Evolutionary conservation across 2,329 filamentous ascomycete genomes (phyloP).

Genomic region (Penicillium concentricum): DNA sequence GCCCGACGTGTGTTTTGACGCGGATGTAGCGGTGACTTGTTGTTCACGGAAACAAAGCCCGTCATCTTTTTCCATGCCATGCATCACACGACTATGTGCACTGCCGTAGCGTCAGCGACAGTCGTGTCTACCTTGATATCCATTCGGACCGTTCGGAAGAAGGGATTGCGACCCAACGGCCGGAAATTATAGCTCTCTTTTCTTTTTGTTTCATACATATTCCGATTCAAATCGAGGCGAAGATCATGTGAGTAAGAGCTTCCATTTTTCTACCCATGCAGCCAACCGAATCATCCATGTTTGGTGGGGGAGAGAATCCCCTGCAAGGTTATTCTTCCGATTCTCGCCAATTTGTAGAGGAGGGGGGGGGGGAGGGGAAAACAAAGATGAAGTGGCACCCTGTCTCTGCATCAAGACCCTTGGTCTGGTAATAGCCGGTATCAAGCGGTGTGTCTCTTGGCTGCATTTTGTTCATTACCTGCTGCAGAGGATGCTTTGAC

Average conservation of each 20-base stretch:
- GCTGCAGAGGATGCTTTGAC: conserved; percentile 7
- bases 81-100: conserved; percentile 20
- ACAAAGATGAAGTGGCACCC: conserved; percentile 8
- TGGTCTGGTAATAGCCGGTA: conserved; percentile 3
- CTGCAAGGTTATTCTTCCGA: conserved; percentile 5
- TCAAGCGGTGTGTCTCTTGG: conserved; percentile 26
- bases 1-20: conserved; percentile 9
- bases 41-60: conserved; percentile 10
- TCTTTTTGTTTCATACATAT: conserved; percentile 1
- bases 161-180: conserved; percentile 12
- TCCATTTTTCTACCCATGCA: conserved; percentile 11
- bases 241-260: conserved; percentile 17
- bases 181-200: not conserved
- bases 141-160: conserved; percentile 38
- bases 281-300: conserved; percentile 20
- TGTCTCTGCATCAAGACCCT: not conserved
- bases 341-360: conserved; percentile 7
- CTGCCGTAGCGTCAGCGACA: conserved; percentile 10
- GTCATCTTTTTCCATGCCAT: conserved; percentile 13
- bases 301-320: not conserved
- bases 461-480: conserved; percentile 14
- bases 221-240: conserved; percentile 6
- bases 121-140: conserved; percentile 31
- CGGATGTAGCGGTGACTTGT: conserved; percentile 23
- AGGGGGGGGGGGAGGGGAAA: not conserved